Conservation (phyloP, 1,284 basidiomycete species). For the Cystobasidiaceae sp. region DNA sequence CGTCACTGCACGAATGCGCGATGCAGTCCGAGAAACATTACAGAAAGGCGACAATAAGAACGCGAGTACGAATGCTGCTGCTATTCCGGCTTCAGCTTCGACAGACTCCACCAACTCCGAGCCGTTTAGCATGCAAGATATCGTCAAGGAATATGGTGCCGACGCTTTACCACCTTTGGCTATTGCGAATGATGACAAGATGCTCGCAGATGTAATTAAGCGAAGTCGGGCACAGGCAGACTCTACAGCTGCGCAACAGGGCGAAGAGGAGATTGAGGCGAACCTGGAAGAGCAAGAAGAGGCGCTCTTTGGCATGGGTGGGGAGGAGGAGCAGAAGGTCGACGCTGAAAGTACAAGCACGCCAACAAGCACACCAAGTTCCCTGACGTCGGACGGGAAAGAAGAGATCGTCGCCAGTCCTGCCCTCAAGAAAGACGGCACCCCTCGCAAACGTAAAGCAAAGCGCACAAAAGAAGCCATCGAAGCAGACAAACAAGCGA, state of each 20-base stretch:
- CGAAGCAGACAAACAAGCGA: conserved; percentile 1
- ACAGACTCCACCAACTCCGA: neutral
- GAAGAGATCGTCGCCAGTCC: conserved; percentile 43
- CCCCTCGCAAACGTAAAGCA: neutral
- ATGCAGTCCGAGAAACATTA: no score
- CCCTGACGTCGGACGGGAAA: conserved; percentile 19
- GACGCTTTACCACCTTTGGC: conserved; percentile 6
- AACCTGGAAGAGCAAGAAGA: neutral
- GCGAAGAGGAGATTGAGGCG: neutral
- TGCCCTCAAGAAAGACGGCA: no score
- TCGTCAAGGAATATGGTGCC: neutral
- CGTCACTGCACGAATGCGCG: no score
- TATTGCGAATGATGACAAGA: conserved; percentile 7
- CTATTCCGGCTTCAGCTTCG: no score
- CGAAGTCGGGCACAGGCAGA: no score
- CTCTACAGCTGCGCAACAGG: no score
- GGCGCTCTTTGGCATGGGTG: neutral
- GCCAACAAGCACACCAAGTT: neutral
- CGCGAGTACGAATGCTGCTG: no score
- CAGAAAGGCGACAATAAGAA: no score
- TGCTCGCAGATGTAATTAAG: neutral
- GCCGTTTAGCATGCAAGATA: neutral
- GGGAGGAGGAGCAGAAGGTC: neutral
- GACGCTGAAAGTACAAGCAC: neutral
- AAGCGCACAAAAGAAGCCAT: conserved; percentile 3